These are phyloP conservation scores for Reticulascus tulasneorum DNA, from an alignment of 2,329 filamentous ascomycete species.

Conservation along the genomic window DNA sequence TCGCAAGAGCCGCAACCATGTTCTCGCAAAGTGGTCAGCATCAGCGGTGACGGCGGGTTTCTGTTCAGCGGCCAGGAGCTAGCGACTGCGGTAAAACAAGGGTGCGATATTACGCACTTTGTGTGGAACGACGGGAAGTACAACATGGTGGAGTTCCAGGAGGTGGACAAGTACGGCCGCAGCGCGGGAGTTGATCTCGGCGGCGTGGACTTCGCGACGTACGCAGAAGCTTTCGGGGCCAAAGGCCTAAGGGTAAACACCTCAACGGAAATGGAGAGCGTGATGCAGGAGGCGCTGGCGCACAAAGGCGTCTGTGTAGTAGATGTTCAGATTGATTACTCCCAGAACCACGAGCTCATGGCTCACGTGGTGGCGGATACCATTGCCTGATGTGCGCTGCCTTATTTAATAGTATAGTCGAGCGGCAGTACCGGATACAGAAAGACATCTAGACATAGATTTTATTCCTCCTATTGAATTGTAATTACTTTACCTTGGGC, in stretches of 20 bases:
- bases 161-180: slow-evolving; percentile 45
- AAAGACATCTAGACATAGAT: too few species aligned
- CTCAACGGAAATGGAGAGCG: slow-evolving; percentile 33
- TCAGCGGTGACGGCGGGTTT: slow-evolving; percentile 45
- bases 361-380: slow-evolving; percentile 28
- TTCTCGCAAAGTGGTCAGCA: slow-evolving; percentile 37
- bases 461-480: too few species aligned
- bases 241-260: slow-evolving; percentile 37
- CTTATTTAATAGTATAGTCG: too few species aligned
- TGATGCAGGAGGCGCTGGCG: slow-evolving; percentile 38
- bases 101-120: slow-evolving; percentile 46
- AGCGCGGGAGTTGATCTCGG: slow-evolving; percentile 38
- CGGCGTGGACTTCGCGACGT: slow-evolving; percentile 43
- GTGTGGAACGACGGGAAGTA: slow-evolving; percentile 46
- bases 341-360: slow-evolving; percentile 34
- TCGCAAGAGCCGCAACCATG: slow-evolving; percentile 36
- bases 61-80: slow-evolving; percentile 45
- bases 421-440: too few species aligned
- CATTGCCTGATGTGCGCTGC: too few species aligned
- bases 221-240: slow-evolving; percentile 42
- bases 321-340: slow-evolving; percentile 43
- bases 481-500: too few species aligned
- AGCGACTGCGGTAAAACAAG: slow-evolving; percentile 39
- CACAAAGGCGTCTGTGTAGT: slow-evolving; percentile 40
- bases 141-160: slow-evolving; percentile 50